Percentiles rank a stretch among this genome's conserved stretches.
Evolutionary conservation across 148 eudicot genomes (phyloP).

Genomic region (Euryodendron excelsum): DNA sequence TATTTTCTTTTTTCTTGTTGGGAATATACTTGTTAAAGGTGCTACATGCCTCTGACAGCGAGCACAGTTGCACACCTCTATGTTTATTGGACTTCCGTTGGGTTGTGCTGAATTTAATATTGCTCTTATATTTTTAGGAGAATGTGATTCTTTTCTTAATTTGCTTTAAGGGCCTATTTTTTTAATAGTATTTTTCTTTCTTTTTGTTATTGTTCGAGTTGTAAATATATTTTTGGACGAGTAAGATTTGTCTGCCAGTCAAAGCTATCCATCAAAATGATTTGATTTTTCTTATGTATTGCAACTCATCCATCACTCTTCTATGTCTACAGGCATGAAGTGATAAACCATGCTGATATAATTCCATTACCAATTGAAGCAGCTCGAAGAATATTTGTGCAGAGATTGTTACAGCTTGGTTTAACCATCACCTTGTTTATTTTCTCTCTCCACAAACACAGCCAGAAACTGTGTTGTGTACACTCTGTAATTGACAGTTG

Average conservation of each 20-base stretch:
- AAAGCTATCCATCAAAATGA: background rate
- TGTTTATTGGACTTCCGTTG: too few relatives aligned
- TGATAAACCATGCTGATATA: constrained; percentile 4
- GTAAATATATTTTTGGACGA: background rate
- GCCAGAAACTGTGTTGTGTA: background rate
- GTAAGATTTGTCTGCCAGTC: background rate
- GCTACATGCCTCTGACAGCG: too few relatives aligned
- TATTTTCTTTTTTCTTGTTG: too few relatives aligned
- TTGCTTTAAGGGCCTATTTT: background rate
- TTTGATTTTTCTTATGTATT: background rate
- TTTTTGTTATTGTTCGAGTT: background rate
- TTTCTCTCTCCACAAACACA: background rate
- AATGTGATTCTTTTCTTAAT: background rate
- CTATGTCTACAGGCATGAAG: constrained; percentile 11
- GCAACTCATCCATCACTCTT: background rate
- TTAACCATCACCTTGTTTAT: background rate
- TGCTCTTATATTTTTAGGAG: too few relatives aligned
- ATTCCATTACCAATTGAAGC: background rate
- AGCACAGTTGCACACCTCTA: too few relatives aligned
- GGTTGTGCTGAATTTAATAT: too few relatives aligned
- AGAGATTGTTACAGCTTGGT: background rate
- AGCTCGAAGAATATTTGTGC: background rate
- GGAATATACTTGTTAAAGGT: too few relatives aligned
- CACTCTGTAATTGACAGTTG: background rate
- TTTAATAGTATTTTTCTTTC: background rate